Evolutionary conservation across 2,329 filamentous ascomycete species (phyloP).

Genomic region (Fusarium verticillioides): DNA sequence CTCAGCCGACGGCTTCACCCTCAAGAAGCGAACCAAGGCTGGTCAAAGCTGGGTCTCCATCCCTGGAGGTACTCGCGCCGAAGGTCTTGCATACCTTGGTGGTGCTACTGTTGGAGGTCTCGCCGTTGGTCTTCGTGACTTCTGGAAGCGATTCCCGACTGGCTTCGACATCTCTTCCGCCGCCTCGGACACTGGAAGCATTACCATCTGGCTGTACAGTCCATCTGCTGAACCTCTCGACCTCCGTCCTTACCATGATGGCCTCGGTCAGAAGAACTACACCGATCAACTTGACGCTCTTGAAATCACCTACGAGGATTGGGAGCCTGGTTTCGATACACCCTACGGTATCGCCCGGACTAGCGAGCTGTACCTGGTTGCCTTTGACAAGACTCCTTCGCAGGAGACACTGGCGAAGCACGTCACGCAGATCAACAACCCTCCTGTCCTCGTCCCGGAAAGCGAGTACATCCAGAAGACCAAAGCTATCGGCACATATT

Average conservation of each 20-base stretch:
- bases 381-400: slow-evolving; percentile 63
- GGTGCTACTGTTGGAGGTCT: slow-evolving; percentile 67
- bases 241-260: slow-evolving; percentile 67
- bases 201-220: slow-evolving; percentile 71
- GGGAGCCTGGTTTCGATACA: slow-evolving; percentile 64
- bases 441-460: slow-evolving; percentile 62
- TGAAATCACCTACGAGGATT: slow-evolving; percentile 73
- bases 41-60: slow-evolving; percentile 69
- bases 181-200: slow-evolving; percentile 58
- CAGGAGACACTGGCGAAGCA: slow-evolving; percentile 57
- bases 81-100: slow-evolving; percentile 68
- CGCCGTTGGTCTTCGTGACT: slow-evolving; percentile 67
- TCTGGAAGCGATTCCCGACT: slow-evolving; percentile 72
- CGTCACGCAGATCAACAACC: slow-evolving; percentile 59
- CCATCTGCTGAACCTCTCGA: slow-evolving; percentile 67
- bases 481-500: slow-evolving; percentile 65
- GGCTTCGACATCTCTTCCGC: slow-evolving; percentile 66
- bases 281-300: slow-evolving; percentile 68
- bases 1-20: slow-evolving; percentile 68
- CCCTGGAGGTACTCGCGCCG: slow-evolving; percentile 64
- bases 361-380: slow-evolving; percentile 65
- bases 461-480: slow-evolving; percentile 62
- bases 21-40: slow-evolving; percentile 69
- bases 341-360: slow-evolving; percentile 68
- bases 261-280: slow-evolving; percentile 65